A percentile compares a stretch with the other conserved stretches of the same genome.
These are phyloP conservation scores for Tardiomyces blankii DNA, from an alignment of 1,139 yeast species.

Conservation along the genomic window DNA sequence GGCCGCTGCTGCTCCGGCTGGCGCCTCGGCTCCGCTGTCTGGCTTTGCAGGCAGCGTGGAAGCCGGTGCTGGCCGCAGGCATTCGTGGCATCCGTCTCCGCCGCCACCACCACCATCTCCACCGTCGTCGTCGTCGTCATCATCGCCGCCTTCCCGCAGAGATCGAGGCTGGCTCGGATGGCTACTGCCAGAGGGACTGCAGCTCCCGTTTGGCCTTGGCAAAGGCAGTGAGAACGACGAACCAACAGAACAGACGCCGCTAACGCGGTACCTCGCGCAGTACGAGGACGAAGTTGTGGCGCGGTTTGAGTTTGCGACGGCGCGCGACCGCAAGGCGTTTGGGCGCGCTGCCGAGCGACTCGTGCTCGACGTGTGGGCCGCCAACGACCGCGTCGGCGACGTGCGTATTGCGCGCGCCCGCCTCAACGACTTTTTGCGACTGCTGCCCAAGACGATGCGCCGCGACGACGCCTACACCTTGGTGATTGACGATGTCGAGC, in stretches of 20 bases:
- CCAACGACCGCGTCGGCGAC: conserved; percentile 16
- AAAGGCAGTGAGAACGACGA: no score
- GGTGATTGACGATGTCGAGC: conserved; percentile 21
- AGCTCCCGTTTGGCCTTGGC: background rate
- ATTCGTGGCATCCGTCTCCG: no score
- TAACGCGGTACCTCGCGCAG: conserved; percentile 16
- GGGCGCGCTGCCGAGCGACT: conserved; percentile 20
- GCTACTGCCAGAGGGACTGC: background rate
- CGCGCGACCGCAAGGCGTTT: conserved; percentile 18
- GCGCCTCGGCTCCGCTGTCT: no score
- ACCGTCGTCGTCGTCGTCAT: no score
- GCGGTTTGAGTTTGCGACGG: conserved; percentile 28
- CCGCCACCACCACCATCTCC: no score
- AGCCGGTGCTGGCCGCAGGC: no score
- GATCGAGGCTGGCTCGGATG: background rate
- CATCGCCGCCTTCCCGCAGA: no score
- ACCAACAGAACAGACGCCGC: background rate
- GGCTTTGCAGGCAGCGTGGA: no score
- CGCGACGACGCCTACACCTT: conserved; percentile 12
- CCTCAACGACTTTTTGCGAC: conserved; percentile 16
- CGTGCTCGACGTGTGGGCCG: conserved; percentile 29
- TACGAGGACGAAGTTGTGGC: conserved; percentile 44
- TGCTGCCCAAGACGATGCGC: conserved; percentile 21
- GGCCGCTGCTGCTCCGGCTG: no score
- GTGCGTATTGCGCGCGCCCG: conserved; percentile 18